Conservation (phyloP, 208 protist genomes). For the Acanthamoeba culbertsoni region DNA sequence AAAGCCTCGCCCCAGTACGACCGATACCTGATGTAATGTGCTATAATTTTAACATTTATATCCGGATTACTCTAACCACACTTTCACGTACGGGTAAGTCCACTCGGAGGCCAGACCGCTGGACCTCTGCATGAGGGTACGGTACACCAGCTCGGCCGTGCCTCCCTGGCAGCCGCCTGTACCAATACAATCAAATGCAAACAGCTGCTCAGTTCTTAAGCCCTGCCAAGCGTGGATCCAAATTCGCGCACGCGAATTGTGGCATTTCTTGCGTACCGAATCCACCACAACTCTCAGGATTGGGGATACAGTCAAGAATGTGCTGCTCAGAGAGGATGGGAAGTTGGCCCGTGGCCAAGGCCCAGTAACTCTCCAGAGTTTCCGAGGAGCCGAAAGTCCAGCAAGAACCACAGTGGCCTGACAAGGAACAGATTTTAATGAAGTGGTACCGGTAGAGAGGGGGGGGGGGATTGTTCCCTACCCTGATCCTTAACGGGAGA, state of each 20-base stretch:
- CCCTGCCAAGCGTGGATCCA: background rate
- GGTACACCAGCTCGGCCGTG: conserved; percentile 53
- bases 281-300: conserved; percentile 70
- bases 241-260: background rate
- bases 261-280: too few relatives aligned
- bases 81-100: conserved; percentile 70
- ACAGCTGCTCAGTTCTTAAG: too few relatives aligned
- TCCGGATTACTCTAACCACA: background rate
- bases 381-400: conserved; percentile 71
- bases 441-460: background rate
- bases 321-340: conserved; percentile 66
- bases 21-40: background rate
- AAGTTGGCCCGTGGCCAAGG: conserved; percentile 59
- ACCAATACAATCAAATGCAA: too few relatives aligned
- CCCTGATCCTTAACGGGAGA: conserved; percentile 74
- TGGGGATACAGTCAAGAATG: conserved; percentile 66
- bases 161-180: conserved; percentile 64
- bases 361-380: conserved; percentile 66
- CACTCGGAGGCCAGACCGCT: conserved; percentile 49
- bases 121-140: background rate
- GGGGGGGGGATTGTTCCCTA: too few relatives aligned
- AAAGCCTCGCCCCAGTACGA: conserved; percentile 44
- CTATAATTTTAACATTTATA: background rate
- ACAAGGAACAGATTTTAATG: background rate
- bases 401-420: conserved; percentile 54